Evolutionary conservation across 2,329 filamentous ascomycete genomes (phyloP), one percentile per base, ranked within the genome.

Genomic region (Diaporthe sp.): DNA sequence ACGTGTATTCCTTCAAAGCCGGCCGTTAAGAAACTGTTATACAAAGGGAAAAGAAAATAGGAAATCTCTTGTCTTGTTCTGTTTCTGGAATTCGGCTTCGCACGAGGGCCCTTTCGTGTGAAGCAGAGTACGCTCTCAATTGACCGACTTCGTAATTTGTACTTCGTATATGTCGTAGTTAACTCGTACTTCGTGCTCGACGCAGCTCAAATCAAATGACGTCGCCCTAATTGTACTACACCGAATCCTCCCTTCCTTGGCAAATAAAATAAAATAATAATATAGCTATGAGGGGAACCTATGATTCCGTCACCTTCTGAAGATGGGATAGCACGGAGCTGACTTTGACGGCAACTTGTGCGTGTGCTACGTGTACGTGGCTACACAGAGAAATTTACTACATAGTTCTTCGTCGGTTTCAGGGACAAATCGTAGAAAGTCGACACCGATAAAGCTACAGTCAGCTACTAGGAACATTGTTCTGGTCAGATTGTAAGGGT

Each of bases 1-100:
- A 19, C 42, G 1, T 0, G 17, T 0, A 19, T 8, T 22, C 7
- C 1, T 44, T 8, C 4, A 44, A 3, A 49, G 44, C 7, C 44
- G 44, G 19, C 7, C 0, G 15, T 3, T 0, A 44, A 44, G 42
- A 44, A 44, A 44, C 2, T 17, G 1, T 49, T 1, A 19, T 49
- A 19, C 44, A 19, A 44, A 19, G 7, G 31, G 1, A 31, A 31
- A 1, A 31, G 1, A 31, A 31, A 31, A 31, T 31, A 31, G 31
- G 31, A 31, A 1, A 31, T 6, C 31, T 31, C 22, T 13, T 53
- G 49, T 8, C 22, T 25, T 7, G 0, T 13, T n/a, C 13, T 19
- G 31, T 0, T 51, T n/a, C 3, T 51, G 10, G 19, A 25, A 22
- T 12, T 2, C 19, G n/a, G 49, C 9, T 51, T 25, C 8, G 22